Base-by-base conservation (phyloP, 2,329 filamentous ascomycete species). In the Coniochaeta sp. region DNA sequence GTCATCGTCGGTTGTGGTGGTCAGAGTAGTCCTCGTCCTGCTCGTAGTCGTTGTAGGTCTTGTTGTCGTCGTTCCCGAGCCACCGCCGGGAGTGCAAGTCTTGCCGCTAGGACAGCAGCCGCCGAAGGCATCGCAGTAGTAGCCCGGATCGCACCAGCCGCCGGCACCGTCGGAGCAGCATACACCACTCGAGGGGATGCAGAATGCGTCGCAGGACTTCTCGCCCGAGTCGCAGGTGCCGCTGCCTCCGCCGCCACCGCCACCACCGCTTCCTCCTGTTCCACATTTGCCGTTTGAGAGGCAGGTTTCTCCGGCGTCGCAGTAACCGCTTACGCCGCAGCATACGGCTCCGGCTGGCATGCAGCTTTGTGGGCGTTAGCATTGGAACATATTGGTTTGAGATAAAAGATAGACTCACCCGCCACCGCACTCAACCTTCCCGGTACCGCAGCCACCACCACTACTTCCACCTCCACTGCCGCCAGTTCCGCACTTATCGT, bases 301-400 rank as follows among this genome's bases (percentile, higher is more conserved):
- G 51, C 66, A 68, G 4, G 52, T 57, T 38, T 66, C 52, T 22
- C 64, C 65, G n/a, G 56, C 55, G 8, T 64, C 55, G 49, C 67
- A 69, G 54, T 65, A 67, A 14, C 58, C 58, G 16, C 57, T 55
- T 1, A 49, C 52, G 3, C 54, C 45, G 33, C 67, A 69, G 57
- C 67, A 69, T 4, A 64, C 64, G 30, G 56, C 55, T 16, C 58
- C 61, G 3, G 55, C 50, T 0, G 67, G 66, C 42, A 68, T 64
- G 52, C 67, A 69, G n/a, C 52, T 57, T 28, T 31, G 8, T 22
- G 35, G 16, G 6, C 31, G 14, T n/a, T 4, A 32, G 7, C 1
- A 10, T 20, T 12, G 30, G 27, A 22, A 20, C 10, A 14, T 10
- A 22, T 5, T 18, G 4, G 22, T 31, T 2, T 31, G 6, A 18